phyloP scores from a whole-genome alignment of 179 eudicot species.

The Amaranthus tricolor region DNA sequence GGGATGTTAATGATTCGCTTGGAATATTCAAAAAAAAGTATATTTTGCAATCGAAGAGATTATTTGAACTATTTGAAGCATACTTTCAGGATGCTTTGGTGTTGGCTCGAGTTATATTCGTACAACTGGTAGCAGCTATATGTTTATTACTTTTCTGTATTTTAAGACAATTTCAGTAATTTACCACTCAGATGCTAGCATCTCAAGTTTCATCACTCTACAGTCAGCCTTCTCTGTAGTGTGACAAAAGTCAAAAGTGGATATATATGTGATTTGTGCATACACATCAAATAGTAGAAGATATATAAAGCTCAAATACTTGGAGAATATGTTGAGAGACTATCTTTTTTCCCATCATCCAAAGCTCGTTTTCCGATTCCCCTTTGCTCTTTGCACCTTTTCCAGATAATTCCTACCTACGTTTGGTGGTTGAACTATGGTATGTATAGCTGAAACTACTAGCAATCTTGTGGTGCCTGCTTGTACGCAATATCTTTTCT shows the following conservation, averaged over 20 bases:
- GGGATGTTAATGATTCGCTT: not conserved
- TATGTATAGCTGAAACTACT: too few species aligned
- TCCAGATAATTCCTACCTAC: too few species aligned
- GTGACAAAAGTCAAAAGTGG: slow-evolving; percentile 32
- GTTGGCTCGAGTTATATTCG: not conserved
- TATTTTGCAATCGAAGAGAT: not conserved
- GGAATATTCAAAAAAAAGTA: not conserved
- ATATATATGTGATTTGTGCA: slow-evolving; percentile 14
- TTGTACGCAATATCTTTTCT: too few species aligned
- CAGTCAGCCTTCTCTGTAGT: slow-evolving; percentile 86
- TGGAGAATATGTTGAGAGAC: slow-evolving; percentile 13
- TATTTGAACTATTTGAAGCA: not conserved
- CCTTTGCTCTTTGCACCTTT: not conserved
- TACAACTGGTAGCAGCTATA: not conserved
- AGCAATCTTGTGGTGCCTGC: too few species aligned
- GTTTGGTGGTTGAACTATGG: too few species aligned
- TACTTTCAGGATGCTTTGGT: not conserved
- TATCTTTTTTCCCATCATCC: not conserved
- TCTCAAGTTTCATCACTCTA: slow-evolving; percentile 64
- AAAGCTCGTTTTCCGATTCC: not conserved
- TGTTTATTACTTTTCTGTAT: not conserved
- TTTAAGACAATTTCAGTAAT: slow-evolving; percentile 85
- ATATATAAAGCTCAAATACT: slow-evolving; percentile 9
- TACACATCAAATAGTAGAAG: slow-evolving; percentile 18
- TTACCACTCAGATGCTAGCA: slow-evolving; percentile 85